phyloP scores from a whole-genome alignment of 805 yeast genomes.

The Myxozyma monticola region DNA sequence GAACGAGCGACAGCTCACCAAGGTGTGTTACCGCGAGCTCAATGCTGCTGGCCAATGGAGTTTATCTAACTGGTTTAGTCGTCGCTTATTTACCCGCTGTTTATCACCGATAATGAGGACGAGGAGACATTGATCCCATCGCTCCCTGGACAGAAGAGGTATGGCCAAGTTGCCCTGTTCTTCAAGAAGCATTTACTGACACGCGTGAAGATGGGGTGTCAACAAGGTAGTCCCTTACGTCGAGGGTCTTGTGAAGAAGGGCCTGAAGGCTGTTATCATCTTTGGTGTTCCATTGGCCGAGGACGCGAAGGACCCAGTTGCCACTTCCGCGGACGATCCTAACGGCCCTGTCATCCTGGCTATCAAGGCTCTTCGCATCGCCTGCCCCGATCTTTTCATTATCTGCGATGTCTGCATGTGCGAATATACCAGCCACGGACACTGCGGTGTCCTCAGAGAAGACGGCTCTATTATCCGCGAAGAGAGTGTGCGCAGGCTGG shows the following conservation, averaged over 20 bases:
- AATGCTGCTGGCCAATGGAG: too few relatives aligned
- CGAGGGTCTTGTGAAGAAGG: conserved; percentile 67
- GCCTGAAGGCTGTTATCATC: conserved; percentile 79
- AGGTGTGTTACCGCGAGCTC: too few relatives aligned
- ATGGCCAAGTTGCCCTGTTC: background rate
- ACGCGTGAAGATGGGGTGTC: conserved; percentile 66
- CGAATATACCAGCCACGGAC: conserved; percentile 97
- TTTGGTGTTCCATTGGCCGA: conserved; percentile 86
- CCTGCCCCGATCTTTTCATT: conserved; percentile 81
- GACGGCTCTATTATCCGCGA: conserved; percentile 84
- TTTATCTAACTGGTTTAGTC: conserved; percentile 16
- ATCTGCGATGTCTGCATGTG: conserved; percentile 95
- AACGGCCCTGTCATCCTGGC: conserved; percentile 90
- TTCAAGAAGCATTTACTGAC: background rate
- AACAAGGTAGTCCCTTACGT: conserved; percentile 76
- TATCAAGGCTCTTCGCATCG: conserved; percentile 58
- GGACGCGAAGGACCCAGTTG: conserved; percentile 75
- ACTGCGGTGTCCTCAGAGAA: conserved; percentile 86
- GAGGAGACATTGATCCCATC: conserved; percentile 74
- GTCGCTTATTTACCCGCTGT: conserved; percentile 80
- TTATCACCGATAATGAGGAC: conserved; percentile 76
- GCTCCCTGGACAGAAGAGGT: conserved; percentile 74
- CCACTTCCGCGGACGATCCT: conserved; percentile 93
- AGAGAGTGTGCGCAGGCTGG: conserved; percentile 73
- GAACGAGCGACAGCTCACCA: conserved; percentile 74